Evolutionary conservation across 225 moss, liverwort and hornwort species (phyloP).

Genomic region (Pseudisothecium myosuroides): DNA sequence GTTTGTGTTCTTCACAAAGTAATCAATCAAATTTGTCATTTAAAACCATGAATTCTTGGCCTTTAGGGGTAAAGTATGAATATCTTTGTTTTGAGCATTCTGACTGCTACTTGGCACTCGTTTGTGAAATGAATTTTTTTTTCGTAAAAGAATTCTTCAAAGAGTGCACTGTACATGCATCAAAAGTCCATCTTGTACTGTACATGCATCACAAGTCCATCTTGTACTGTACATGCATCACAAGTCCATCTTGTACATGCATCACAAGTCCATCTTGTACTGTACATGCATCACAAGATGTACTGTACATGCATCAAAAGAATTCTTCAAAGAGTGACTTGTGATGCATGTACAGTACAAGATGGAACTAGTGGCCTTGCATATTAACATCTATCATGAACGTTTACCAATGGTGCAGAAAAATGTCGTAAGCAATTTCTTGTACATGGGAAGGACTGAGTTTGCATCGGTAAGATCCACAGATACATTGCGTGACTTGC

Average conservation of each 20-base stretch:
- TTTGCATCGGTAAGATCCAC: conserved; percentile 32
- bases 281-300: too few species aligned
- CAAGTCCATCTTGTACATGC: too few species aligned
- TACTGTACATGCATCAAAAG: too few species aligned
- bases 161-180: too few species aligned
- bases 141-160: not conserved
- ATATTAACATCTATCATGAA: not conserved
- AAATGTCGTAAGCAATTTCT: conserved; percentile 25
- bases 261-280: too few species aligned
- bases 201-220: too few species aligned
- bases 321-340: not conserved
- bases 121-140: not conserved
- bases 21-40: not conserved
- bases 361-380: not conserved
- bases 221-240: too few species aligned
- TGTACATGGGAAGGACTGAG: conserved; percentile 54
- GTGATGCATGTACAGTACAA: not conserved
- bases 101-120: not conserved
- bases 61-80: not conserved
- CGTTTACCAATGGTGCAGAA: conserved; percentile 17
- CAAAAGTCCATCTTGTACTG: too few species aligned
- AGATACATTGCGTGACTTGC: not conserved
- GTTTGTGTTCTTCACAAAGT: not conserved
- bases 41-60: not conserved
- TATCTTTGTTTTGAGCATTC: not conserved